A percentile compares a stretch with the other conserved stretches of the same genome.
Conservation (phyloP, 1,139 yeast genomes). For the Taphrina communis region DNA sequence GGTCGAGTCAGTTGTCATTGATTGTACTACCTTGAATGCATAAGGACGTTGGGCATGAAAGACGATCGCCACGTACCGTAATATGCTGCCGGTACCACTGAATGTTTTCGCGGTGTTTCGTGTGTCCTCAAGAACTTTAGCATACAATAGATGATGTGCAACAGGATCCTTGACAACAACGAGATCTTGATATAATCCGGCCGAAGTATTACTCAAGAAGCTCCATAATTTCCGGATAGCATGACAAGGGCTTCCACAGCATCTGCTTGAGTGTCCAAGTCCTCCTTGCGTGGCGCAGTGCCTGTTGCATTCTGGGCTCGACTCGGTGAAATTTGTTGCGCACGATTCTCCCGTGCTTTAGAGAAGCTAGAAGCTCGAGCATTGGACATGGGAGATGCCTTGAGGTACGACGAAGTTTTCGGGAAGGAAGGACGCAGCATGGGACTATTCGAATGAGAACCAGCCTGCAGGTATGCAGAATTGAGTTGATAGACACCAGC, state of each 20-base stretch:
- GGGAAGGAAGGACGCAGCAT: slow-evolving; percentile 29
- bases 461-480: slow-evolving; percentile 2
- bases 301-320: neutral
- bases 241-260: slow-evolving; percentile 38
- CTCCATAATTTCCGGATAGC: slow-evolving; percentile 19
- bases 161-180: too few relatives aligned
- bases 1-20: too few relatives aligned
- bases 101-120: too few relatives aligned
- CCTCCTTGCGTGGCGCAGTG: neutral
- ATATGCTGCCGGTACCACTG: too few relatives aligned
- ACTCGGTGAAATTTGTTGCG: slow-evolving; percentile 13
- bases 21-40: too few relatives aligned
- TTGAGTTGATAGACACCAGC: slow-evolving; percentile 31
- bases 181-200: too few relatives aligned
- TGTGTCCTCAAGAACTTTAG: too few relatives aligned
- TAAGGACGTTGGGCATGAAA: too few relatives aligned
- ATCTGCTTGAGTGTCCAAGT: slow-evolving; percentile 22
- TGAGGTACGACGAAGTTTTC: slow-evolving; percentile 24
- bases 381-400: slow-evolving; percentile 27
- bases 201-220: neutral
- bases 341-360: slow-evolving; percentile 4
- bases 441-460: neutral
- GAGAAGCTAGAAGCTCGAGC: slow-evolving; percentile 20
- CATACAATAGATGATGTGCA: too few relatives aligned
- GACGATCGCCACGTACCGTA: too few relatives aligned